Conservation (phyloP, 306 rosid species). For the Cicer pinnatifidum region DNA sequence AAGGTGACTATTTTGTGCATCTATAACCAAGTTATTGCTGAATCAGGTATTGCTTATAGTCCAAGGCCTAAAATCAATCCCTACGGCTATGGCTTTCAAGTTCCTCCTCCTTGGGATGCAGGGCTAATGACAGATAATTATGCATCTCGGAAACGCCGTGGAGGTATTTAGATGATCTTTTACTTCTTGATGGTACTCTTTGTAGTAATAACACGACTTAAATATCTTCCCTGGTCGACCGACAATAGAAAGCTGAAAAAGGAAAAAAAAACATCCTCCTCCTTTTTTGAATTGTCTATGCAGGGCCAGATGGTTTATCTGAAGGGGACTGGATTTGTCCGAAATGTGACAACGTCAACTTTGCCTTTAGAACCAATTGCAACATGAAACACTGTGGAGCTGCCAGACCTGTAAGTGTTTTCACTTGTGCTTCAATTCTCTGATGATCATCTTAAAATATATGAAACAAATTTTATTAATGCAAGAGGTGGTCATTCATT, state of each 20-base stretch:
- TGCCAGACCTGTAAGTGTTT: slow-evolving; percentile 56
- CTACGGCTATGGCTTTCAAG: slow-evolving; percentile 53
- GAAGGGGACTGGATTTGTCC: slow-evolving; percentile 61
- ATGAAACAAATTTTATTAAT: slow-evolving; percentile 6
- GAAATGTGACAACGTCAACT: slow-evolving; percentile 59
- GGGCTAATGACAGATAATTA: slow-evolving; percentile 46
- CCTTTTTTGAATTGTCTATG: slow-evolving; percentile 32
- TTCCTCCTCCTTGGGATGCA: slow-evolving; percentile 50
- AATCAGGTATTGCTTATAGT: slow-evolving; percentile 49
- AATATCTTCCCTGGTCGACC: background rate
- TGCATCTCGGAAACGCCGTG: slow-evolving; percentile 59
- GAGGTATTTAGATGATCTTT: slow-evolving; percentile 46
- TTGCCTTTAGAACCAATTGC: slow-evolving; percentile 62
- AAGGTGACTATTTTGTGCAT: background rate
- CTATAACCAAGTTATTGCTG: slow-evolving; percentile 30
- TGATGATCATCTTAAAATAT: background rate
- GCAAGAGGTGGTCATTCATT: background rate
- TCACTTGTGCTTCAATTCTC: slow-evolving; percentile 17
- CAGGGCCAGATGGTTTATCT: slow-evolving; percentile 55
- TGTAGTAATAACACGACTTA: background rate
- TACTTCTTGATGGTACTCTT: background rate
- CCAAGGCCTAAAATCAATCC: slow-evolving; percentile 48
- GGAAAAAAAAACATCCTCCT: background rate
- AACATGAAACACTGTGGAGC: slow-evolving; percentile 64
- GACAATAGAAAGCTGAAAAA: background rate